phyloP scores from a whole-genome alignment of 352 stramenopile species.

The Phytopythium delawarense region DNA sequence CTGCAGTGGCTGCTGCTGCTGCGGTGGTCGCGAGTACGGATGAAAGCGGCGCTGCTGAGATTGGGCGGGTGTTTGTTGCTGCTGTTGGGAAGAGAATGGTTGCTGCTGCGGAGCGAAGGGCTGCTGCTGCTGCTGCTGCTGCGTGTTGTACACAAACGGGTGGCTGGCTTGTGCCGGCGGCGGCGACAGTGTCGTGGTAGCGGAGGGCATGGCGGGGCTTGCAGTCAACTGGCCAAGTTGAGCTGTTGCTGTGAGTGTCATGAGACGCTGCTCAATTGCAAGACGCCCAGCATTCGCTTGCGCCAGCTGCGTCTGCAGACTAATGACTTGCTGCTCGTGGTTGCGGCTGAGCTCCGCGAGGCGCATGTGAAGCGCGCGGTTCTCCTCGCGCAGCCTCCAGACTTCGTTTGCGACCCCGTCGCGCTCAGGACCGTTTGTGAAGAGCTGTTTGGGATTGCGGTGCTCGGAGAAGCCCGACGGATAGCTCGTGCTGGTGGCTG shows the following conservation, averaged over 20 bases:
- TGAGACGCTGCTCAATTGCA: slow-evolving; percentile 1
- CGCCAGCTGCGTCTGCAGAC: slow-evolving; percentile 1
- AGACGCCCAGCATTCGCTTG: not conserved
- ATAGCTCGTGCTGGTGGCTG: not conserved
- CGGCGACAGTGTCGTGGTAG: not conserved
- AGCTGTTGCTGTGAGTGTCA: not conserved
- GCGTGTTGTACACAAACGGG: not conserved
- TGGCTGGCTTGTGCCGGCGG: not conserved
- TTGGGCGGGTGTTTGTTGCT: not conserved
- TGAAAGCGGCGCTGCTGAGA: not conserved
- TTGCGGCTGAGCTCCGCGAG: not conserved
- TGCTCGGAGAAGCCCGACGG: not conserved
- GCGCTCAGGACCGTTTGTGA: not conserved
- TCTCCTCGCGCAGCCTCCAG: slow-evolving; percentile 9
- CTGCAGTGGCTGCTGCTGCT: not conserved
- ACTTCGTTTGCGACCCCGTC: not conserved
- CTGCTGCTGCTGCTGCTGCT: not conserved
- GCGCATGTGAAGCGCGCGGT: not conserved
- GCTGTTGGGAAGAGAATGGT: not conserved
- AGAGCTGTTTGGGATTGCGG: not conserved
- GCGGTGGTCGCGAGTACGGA: not conserved
- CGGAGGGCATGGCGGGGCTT: not conserved
- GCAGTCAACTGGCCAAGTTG: not conserved
- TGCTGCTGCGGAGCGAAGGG: not conserved
- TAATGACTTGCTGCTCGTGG: not conserved